A percentile compares a stretch with the other conserved stretches of the same genome.
Conservation (phyloP, 805 yeast species). For the Candida nitratophila region DNA sequence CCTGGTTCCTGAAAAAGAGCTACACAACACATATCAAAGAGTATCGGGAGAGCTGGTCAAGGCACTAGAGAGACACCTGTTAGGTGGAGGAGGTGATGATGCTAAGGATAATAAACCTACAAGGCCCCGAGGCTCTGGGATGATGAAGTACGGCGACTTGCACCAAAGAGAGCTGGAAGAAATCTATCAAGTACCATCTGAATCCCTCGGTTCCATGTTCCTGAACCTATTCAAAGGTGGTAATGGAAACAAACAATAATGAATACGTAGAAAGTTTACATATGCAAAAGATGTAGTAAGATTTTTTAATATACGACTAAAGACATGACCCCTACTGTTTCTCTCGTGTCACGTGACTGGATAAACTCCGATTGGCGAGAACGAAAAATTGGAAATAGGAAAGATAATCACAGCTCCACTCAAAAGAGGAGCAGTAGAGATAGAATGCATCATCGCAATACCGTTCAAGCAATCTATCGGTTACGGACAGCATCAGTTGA, state of each 20-base stretch:
- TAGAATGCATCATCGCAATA: no score
- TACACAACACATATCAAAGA: conserved; percentile 29
- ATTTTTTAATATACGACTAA: no score
- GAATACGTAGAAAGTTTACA: no score
- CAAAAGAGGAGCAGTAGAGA: no score
- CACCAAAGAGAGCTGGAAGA: conserved; percentile 12
- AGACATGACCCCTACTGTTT: no score
- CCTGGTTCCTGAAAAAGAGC: conserved; percentile 36
- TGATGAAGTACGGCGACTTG: conserved; percentile 9
- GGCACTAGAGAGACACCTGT: conserved; percentile 15
- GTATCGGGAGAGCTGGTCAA: conserved; percentile 21
- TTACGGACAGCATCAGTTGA: no score
- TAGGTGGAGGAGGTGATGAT: conserved; percentile 4
- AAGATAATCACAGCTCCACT: no score
- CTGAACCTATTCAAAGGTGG: conserved; percentile 13
- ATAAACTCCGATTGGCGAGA: no score
- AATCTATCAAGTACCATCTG: conserved; percentile 23
- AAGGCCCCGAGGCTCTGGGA: background rate
- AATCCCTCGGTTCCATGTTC: conserved; percentile 22
- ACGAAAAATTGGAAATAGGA: no score
- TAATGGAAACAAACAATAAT: background rate
- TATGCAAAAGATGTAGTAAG: no score
- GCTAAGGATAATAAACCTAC: background rate
- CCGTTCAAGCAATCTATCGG: no score
- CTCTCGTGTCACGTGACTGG: no score